Percentiles rank a stretch among this genome's conserved stretches.
Conservation (phyloP, 768 basidiomycete species). For the Megacollybia marginata region DNA sequence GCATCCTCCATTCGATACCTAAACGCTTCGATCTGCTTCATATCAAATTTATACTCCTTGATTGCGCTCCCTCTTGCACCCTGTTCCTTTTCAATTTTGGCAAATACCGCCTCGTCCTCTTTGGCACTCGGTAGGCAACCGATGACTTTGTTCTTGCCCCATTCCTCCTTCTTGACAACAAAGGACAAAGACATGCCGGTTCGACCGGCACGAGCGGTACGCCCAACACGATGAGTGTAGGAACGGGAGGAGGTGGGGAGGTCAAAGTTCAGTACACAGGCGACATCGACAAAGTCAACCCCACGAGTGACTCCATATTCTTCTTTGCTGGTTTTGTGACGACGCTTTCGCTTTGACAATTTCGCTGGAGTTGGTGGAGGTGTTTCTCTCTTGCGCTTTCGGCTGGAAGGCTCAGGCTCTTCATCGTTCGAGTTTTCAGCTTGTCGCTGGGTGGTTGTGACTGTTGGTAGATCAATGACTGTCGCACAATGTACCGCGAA, state of each 20-base stretch:
- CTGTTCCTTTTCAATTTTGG: conserved; percentile 71
- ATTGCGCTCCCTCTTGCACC: conserved; percentile 50
- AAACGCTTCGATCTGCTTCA: conserved; percentile 95
- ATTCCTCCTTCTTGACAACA: conserved; percentile 61
- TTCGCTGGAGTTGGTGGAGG: conserved; percentile 32
- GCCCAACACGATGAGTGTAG: conserved; percentile 93
- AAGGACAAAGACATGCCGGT: conserved; percentile 90
- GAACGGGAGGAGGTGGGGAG: conserved; percentile 81
- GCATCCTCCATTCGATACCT: conserved; percentile 98
- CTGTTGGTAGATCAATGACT: conserved; percentile 22
- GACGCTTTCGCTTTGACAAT: conserved; percentile 44
- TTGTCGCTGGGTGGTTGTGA: conserved; percentile 47
- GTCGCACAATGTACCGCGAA: background rate
- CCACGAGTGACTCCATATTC: conserved; percentile 95
- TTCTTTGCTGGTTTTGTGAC: conserved; percentile 38
- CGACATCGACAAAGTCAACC: conserved; percentile 93
- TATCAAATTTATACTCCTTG: conserved; percentile 91
- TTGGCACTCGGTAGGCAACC: conserved; percentile 61
- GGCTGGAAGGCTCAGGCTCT: conserved; percentile 15
- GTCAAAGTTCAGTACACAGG: conserved; percentile 98
- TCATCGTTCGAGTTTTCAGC: background rate
- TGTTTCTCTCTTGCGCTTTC: conserved; percentile 53
- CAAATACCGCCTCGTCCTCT: conserved; percentile 71
- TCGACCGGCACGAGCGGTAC: conserved; percentile 93
- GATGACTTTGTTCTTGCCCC: conserved; percentile 71